Evolutionary conservation across 2,329 filamentous ascomycete genomes (phyloP).

Genomic region (Truncatella angustata): DNA sequence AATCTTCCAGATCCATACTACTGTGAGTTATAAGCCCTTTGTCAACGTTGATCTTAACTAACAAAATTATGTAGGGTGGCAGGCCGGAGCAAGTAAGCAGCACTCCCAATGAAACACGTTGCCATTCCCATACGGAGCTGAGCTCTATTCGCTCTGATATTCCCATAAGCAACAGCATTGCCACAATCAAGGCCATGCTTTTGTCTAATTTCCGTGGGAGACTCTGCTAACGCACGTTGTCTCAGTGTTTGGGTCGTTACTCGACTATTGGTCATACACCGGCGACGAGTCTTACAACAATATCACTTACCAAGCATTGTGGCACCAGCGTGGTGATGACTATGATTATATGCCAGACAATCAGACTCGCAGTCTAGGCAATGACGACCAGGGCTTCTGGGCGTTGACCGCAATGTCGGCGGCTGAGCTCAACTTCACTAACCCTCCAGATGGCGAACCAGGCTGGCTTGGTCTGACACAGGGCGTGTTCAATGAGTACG

Average conservation of each 20-base stretch:
- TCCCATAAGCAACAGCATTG: too few species aligned
- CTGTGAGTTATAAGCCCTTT: slow-evolving; percentile 45
- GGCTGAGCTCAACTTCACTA: slow-evolving; percentile 72
- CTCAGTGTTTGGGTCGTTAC: slow-evolving; percentile 69
- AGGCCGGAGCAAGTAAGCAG: slow-evolving; percentile 68
- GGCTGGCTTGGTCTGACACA: slow-evolving; percentile 78
- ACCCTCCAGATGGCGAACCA: slow-evolving; percentile 60
- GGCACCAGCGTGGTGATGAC: slow-evolving; percentile 60
- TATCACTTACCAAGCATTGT: slow-evolving; percentile 56
- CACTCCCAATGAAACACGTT: too few species aligned
- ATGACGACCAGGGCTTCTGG: slow-evolving; percentile 84
- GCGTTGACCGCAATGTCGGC: slow-evolving; percentile 76
- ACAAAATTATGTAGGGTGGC: slow-evolving; percentile 57
- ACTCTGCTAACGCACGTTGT: too few species aligned
- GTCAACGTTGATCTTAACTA: slow-evolving; percentile 8
- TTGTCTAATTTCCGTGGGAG: too few species aligned
- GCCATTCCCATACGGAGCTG: too few species aligned
- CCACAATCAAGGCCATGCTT: too few species aligned
- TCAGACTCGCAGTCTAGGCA: slow-evolving; percentile 60
- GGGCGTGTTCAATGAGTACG: slow-evolving; percentile 78
- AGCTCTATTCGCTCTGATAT: too few species aligned
- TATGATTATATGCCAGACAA: slow-evolving; percentile 65
- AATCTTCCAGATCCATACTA: slow-evolving; percentile 63
- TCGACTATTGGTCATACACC: slow-evolving; percentile 73
- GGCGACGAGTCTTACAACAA: slow-evolving; percentile 66